Evolutionary conservation across 2,329 filamentous ascomycete genomes (phyloP).

Genomic region (Leptographium radiaticola): DNA sequence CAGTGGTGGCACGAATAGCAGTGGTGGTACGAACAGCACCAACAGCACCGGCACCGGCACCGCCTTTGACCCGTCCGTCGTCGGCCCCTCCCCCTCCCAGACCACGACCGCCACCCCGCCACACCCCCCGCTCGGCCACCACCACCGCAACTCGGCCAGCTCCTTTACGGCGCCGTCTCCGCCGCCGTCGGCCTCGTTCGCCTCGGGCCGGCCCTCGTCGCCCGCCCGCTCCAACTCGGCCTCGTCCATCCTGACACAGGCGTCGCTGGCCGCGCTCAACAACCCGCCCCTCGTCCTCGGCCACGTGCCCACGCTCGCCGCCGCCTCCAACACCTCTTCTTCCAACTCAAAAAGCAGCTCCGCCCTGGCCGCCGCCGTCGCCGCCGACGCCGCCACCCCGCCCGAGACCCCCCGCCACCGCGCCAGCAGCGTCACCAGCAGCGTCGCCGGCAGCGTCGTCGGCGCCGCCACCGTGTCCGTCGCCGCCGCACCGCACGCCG

Average conservation of each 20-base stretch:
- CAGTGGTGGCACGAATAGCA: background rate
- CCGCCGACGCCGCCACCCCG: slow-evolving; percentile 45
- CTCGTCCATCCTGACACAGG: slow-evolving; percentile 62
- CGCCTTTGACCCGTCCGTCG: slow-evolving; percentile 3
- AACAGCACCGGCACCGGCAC: background rate
- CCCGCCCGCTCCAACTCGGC: slow-evolving; percentile 77
- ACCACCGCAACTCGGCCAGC: slow-evolving; percentile 45
- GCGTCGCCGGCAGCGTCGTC: slow-evolving; percentile 32
- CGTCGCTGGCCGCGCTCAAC: slow-evolving; percentile 44
- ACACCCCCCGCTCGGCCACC: slow-evolving; percentile 20
- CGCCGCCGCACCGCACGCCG: background rate
- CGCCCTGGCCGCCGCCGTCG: background rate
- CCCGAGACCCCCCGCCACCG: slow-evolving; percentile 71
- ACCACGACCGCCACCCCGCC: slow-evolving; percentile 58
- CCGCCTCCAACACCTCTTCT: slow-evolving; percentile 45
- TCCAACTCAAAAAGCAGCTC: no score
- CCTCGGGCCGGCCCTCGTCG: slow-evolving; percentile 50
- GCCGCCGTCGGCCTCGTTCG: slow-evolving; percentile 39
- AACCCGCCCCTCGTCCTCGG: slow-evolving; percentile 71
- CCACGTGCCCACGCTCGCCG: slow-evolving; percentile 60
- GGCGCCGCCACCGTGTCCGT: background rate
- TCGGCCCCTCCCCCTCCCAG: slow-evolving; percentile 31
- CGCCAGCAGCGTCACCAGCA: slow-evolving; percentile 35
- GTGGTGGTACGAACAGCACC: background rate
- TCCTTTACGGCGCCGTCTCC: slow-evolving; percentile 46